These are phyloP conservation scores for Fomitopsis serialis DNA, from an alignment of 768 basidiomycete species.

Conservation along the genomic window DNA sequence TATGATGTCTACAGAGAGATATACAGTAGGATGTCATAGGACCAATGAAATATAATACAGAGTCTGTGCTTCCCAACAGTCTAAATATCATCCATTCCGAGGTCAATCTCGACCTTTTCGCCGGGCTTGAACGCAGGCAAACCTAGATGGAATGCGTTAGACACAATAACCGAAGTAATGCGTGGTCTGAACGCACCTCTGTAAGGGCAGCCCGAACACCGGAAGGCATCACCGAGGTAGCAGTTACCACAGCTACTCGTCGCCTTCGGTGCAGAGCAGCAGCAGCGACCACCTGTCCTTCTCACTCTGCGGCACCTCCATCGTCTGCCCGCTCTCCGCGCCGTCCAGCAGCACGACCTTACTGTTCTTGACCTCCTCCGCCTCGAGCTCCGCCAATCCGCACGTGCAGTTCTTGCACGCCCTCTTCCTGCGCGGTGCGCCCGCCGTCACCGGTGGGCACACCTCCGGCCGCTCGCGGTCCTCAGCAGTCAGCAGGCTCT, in stretches of 20 bases:
- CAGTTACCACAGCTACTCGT: slow-evolving; percentile 98
- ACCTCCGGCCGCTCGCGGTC: slow-evolving; percentile 77
- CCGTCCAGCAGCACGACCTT: slow-evolving; percentile 71
- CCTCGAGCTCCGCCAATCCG: slow-evolving; percentile 91
- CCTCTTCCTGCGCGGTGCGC: slow-evolving; percentile 67
- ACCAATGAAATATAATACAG: not conserved
- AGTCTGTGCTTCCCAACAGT: not conserved
- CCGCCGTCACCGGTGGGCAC: slow-evolving; percentile 57
- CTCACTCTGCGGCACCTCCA: slow-evolving; percentile 53
- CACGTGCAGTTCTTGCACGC: slow-evolving; percentile 97
- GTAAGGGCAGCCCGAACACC: slow-evolving; percentile 95
- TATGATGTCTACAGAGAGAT: too few relatives aligned
- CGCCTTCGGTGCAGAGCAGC: slow-evolving; percentile 74
- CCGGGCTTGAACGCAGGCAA: slow-evolving; percentile 97
- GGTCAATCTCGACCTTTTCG: slow-evolving; percentile 91
- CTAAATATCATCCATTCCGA: slow-evolving; percentile 86
- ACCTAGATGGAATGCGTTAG: slow-evolving; percentile 44
- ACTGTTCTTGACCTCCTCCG: slow-evolving; percentile 60
- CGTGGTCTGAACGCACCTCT: slow-evolving; percentile 47
- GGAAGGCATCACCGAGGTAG: slow-evolving; percentile 96
- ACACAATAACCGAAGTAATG: not conserved
- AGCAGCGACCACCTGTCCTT: slow-evolving; percentile 60
- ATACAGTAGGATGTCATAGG: not conserved
- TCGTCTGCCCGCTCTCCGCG: slow-evolving; percentile 50
- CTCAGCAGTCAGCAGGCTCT: slow-evolving; percentile 74